Percentiles rank a stretch among this genome's conserved stretches.
phyloP scores from a whole-genome alignment of 2,329 filamentous ascomycete species.

The Pleoardoris graminearum region DNA sequence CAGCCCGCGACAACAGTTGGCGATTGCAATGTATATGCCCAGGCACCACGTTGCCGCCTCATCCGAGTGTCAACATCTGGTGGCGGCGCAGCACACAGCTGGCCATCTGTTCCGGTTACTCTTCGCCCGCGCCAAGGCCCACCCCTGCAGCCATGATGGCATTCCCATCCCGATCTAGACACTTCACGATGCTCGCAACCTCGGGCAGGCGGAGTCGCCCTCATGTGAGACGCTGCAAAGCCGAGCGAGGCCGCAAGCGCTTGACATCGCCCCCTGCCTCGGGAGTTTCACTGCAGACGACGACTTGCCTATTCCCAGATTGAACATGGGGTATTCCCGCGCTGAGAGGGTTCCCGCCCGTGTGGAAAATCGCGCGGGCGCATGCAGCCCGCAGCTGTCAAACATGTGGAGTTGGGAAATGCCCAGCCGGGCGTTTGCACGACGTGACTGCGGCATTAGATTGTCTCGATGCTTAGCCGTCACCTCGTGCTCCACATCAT shows the following conservation, averaged over 20 bases:
- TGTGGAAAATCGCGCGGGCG: constrained; percentile 1
- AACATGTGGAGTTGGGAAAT: constrained; percentile 3
- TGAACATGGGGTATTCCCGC: neutral
- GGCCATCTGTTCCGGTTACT: constrained; percentile 29
- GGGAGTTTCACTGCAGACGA: no score
- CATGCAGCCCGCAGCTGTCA: neutral
- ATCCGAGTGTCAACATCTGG: neutral
- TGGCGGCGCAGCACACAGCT: neutral
- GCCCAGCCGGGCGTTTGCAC: constrained; percentile 6
- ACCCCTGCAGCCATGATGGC: constrained; percentile 22
- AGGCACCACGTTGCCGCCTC: no score
- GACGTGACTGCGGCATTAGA: neutral
- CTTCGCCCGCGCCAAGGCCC: constrained; percentile 25
- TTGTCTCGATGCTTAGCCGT: constrained; percentile 1
- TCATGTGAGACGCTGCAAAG: constrained; percentile 2
- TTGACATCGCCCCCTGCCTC: neutral
- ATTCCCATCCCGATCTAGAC: constrained; percentile 8
- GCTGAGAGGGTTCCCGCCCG: neutral
- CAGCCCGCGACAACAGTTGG: no score
- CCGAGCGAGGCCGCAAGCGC: neutral
- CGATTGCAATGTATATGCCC: no score
- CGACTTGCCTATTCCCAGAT: neutral
- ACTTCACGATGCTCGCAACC: constrained; percentile 10
- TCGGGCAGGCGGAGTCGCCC: constrained; percentile 27
- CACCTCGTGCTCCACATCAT: neutral